Conservation (phyloP, 2,329 filamentous ascomycete genomes). For the Pestalotiopsis sp. region DNA sequence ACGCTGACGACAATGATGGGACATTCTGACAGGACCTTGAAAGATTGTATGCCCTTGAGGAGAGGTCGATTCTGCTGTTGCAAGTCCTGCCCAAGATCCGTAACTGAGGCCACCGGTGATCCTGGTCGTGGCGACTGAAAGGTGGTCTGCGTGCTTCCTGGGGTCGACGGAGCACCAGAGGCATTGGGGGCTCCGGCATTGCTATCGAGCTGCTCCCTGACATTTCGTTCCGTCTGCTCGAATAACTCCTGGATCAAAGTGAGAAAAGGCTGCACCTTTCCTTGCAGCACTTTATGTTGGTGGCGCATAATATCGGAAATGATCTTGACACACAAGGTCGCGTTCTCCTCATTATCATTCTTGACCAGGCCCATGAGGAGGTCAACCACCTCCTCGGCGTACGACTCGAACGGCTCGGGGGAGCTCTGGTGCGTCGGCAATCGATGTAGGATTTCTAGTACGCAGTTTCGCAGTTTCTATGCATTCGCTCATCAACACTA, state of each 20-base stretch:
- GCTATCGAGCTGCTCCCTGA: slow-evolving; percentile 92
- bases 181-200: slow-evolving; percentile 55
- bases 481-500: slow-evolving; percentile 19
- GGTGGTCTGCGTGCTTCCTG: slow-evolving; percentile 63
- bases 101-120: slow-evolving; percentile 80
- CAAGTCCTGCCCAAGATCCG: slow-evolving; percentile 78
- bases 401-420: slow-evolving; percentile 80
- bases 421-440: slow-evolving; percentile 71
- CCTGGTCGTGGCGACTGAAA: slow-evolving; percentile 88
- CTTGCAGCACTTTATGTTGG: slow-evolving; percentile 76
- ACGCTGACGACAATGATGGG: slow-evolving; percentile 98
- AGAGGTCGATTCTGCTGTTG: slow-evolving; percentile 80
- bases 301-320: slow-evolving; percentile 96
- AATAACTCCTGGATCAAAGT: slow-evolving; percentile 95
- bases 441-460: slow-evolving; percentile 92
- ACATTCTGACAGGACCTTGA: slow-evolving; percentile 97
- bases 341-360: slow-evolving; percentile 97
- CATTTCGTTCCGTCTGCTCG: slow-evolving; percentile 88
- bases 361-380: slow-evolving; percentile 85
- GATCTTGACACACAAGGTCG: slow-evolving; percentile 96
- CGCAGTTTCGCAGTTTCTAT: slow-evolving; percentile 85
- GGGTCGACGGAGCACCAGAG: slow-evolving; percentile 66
- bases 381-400: slow-evolving; percentile 86
- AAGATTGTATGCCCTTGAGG: slow-evolving; percentile 94
- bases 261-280: slow-evolving; percentile 86